These are phyloP conservation scores for Aegilops sharonensis DNA, from an alignment of 176 grass and related monocot species.

Conservation along the genomic window DNA sequence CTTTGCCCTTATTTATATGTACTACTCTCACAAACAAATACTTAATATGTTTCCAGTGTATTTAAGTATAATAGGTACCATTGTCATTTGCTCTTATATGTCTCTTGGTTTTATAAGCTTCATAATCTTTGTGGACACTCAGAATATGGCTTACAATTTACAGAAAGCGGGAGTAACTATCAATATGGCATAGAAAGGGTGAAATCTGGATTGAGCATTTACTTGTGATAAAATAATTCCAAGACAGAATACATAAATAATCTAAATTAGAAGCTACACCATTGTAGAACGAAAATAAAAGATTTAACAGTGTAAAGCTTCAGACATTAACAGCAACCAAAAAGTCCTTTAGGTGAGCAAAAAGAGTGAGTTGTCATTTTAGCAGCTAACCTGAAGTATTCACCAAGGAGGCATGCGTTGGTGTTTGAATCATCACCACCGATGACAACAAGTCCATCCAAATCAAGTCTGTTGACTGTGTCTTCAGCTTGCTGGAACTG, in stretches of 20 bases:
- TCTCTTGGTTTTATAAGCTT: neutral
- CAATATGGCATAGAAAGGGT: neutral
- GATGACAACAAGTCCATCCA: conserved; percentile 97
- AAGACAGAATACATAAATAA: neutral
- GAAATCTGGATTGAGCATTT: neutral
- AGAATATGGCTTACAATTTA: neutral
- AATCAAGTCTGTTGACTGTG: conserved; percentile 70
- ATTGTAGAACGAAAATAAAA: neutral
- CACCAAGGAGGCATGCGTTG: conserved; percentile 91
- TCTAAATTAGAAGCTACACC: neutral
- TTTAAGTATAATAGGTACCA: neutral
- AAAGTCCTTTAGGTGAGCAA: neutral
- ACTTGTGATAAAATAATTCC: conserved; percentile 6
- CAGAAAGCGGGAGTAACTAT: neutral
- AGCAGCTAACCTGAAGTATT: conserved; percentile 73
- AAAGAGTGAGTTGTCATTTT: neutral
- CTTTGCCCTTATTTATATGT: neutral
- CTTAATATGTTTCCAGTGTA: neutral
- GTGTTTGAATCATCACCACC: conserved; percentile 99
- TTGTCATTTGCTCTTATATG: neutral
- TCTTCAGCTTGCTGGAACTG: conserved; percentile 99
- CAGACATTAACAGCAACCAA: neutral
- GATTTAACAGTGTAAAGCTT: neutral
- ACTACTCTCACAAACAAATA: neutral
- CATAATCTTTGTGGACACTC: neutral